Percentiles rank a stretch among this genome's conserved stretches.
These are phyloP conservation scores for Neurospora sp. DNA, from an alignment of 495 filamentous ascomycete genomes.

Conservation along the genomic window DNA sequence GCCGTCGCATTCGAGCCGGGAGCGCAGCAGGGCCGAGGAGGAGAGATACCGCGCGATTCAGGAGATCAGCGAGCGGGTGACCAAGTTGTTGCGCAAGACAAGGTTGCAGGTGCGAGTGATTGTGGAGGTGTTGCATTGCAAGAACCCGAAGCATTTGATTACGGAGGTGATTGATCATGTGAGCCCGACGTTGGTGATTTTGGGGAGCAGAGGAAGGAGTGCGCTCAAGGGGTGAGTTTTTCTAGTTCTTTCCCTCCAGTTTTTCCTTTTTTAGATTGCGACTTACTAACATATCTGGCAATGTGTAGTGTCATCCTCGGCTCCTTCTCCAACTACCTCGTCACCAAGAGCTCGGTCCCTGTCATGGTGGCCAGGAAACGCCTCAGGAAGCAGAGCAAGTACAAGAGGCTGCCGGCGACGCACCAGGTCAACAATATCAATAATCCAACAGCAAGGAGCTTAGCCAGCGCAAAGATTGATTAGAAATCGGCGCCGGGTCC, in stretches of 20 bases:
- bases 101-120: constrained; percentile 81
- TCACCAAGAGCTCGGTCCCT: constrained; percentile 91
- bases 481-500: constrained; percentile 20
- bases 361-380: constrained; percentile 87
- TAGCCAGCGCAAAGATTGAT: constrained; percentile 58
- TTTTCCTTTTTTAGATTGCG: too few relatives aligned
- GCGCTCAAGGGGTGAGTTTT: constrained; percentile 56
- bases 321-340: constrained; percentile 93
- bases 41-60: constrained; percentile 68
- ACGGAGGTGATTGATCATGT: constrained; percentile 87
- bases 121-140: constrained; percentile 96
- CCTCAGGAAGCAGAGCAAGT: constrained; percentile 64
- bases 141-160: constrained; percentile 78
- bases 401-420: constrained; percentile 44
- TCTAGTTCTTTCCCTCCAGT: too few relatives aligned
- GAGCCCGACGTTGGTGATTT: constrained; percentile 83
- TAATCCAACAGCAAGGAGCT: constrained; percentile 49
- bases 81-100: constrained; percentile 79
- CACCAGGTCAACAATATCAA: constrained; percentile 64
- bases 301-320: constrained; percentile 68
- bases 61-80: constrained; percentile 66
- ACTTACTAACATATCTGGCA: too few relatives aligned
- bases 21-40: constrained; percentile 52
- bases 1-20: constrained; percentile 21
- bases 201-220: constrained; percentile 81